These are phyloP conservation scores for Physcomitrium patens DNA, from an alignment of 225 moss, liverwort and hornwort species.

Conservation along the genomic window DNA sequence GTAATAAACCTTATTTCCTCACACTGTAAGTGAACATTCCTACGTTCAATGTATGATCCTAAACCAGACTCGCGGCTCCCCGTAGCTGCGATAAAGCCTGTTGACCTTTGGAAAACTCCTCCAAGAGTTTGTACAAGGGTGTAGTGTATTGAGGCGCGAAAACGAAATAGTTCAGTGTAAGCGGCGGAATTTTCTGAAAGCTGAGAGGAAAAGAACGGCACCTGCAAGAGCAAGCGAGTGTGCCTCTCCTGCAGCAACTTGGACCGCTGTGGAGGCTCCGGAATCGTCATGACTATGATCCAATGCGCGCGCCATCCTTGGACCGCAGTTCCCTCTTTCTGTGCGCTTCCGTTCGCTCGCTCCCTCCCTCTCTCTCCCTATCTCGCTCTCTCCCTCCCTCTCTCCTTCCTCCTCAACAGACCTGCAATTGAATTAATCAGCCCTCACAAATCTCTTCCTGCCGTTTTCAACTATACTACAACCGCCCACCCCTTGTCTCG, in stretches of 20 bases:
- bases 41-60: no score
- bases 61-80: neutral
- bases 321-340: neutral
- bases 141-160: neutral
- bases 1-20: no score
- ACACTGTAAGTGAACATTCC: no score
- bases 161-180: neutral
- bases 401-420: neutral
- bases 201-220: neutral
- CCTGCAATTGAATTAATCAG: neutral
- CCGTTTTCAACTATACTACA: neutral
- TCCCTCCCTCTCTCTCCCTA: neutral
- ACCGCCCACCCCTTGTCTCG: neutral
- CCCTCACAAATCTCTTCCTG: neutral
- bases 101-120: no score
- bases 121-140: constrained; percentile 23
- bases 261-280: constrained; percentile 47
- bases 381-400: neutral
- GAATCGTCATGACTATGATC: constrained; percentile 47
- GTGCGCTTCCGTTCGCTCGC: neutral
- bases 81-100: neutral
- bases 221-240: constrained; percentile 70
- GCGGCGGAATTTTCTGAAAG: neutral
- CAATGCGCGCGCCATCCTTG: constrained; percentile 45
- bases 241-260: constrained; percentile 64